A percentile compares a stretch with the other conserved stretches of the same genome.
Evolutionary conservation across 495 filamentous ascomycete species (phyloP).

Genomic region (Xylaria curta): DNA sequence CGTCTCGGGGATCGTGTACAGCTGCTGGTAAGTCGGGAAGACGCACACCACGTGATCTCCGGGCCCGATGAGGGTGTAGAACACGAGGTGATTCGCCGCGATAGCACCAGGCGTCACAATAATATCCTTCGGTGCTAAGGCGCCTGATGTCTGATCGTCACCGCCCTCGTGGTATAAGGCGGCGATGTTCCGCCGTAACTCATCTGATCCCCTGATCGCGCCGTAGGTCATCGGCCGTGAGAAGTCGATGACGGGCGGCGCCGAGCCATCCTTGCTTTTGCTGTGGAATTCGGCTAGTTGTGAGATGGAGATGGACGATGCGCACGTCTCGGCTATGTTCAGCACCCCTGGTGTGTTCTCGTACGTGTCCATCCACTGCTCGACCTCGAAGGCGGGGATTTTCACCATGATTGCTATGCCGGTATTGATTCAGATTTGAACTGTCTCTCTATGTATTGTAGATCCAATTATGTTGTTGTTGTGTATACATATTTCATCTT

Average conservation of each 20-base stretch:
- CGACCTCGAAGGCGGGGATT: conserved; percentile 75
- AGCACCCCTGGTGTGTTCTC: conserved; percentile 72
- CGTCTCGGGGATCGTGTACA: conserved; percentile 77
- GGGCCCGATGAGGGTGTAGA: conserved; percentile 77
- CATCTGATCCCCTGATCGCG: conserved; percentile 70
- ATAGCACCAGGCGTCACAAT: conserved; percentile 85
- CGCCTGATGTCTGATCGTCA: conserved; percentile 48
- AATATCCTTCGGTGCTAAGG: conserved; percentile 65
- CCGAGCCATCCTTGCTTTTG: conserved; percentile 46
- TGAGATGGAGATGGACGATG: conserved; percentile 77
- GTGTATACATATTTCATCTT: neutral
- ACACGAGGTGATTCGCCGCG: conserved; percentile 77
- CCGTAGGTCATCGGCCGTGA: conserved; percentile 71
- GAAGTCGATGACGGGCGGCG: conserved; percentile 38
- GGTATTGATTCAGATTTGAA: neutral
- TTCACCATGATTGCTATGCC: conserved; percentile 63
- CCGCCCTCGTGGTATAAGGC: conserved; percentile 61
- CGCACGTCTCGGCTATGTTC: conserved; percentile 90
- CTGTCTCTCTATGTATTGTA: neutral
- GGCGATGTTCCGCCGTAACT: conserved; percentile 67
- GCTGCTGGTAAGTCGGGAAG: conserved; percentile 88
- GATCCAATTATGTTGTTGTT: neutral
- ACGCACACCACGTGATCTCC: conserved; percentile 92
- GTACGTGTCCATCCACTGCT: conserved; percentile 94
- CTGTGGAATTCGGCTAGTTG: conserved; percentile 67